Base-by-base conservation (phyloP, 257 asterid species). In the Solanum piurae region DNA sequence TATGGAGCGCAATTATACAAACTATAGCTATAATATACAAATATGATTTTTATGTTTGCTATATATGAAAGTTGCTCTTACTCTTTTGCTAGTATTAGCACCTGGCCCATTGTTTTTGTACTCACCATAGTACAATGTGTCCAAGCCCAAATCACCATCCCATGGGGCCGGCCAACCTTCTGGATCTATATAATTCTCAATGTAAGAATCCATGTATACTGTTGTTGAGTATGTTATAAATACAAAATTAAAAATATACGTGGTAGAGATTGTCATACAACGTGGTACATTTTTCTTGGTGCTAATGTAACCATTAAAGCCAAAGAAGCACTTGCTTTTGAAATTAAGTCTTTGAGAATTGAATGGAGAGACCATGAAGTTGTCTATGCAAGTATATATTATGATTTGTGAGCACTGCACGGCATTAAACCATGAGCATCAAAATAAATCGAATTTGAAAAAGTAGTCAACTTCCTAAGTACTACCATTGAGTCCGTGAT, bases 401-500 rank as follows among this genome's bases (percentile, higher is more conserved):
- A 42, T 88, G 90, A 88, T 90, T 86, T 1, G 89, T 90, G 0
- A 90, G 89, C 1, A 90, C 92, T 29, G 29, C 29, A 29, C 29
- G 31, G 83, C 83, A 10, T 87, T 75, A 20, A 90, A 88, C 90
- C 89, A 90, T 86, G 92, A 85, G 27, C 79, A 23, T 88, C 88
- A 3, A 87, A 86, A 13, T 87, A 77, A 34, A 46, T 36, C 9
- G 90, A 33, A 33, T 33, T 33, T 33, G 34, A 33, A 33, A 33
- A 33, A 33, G 34, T 33, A 33, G 34, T 33, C 34, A 33, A 33
- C 34, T 33, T 33, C 34, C 34, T 33, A 33, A 33, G 34, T 33
- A 33, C 34, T 33, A 33, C 34, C 34, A 33, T 33, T 33, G 34
- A 33, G 34, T 36, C 37, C 37, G 37, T 36, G 37, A 36, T 36